Conservation (phyloP, 441 rosid genomes). For the Pelargonium australe region DNA sequence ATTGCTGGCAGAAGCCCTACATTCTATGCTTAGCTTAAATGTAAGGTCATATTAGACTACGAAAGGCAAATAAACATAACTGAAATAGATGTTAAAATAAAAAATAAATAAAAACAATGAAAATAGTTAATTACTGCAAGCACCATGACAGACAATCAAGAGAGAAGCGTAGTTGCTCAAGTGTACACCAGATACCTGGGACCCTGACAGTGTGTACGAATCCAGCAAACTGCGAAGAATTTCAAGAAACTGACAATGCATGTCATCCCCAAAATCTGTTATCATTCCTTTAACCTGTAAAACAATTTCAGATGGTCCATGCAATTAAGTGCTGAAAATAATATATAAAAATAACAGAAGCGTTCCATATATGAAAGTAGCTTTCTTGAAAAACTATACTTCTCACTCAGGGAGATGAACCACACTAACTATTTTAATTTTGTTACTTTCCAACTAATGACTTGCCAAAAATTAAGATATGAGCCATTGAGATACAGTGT, state of each 20-base stretch:
- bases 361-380: background rate
- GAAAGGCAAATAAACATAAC: too few relatives aligned
- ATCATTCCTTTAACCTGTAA: slow-evolving; percentile 91
- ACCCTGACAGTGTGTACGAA: slow-evolving; percentile 71
- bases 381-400: too few relatives aligned
- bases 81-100: background rate
- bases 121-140: background rate
- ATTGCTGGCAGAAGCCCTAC: background rate
- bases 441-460: background rate
- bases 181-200: slow-evolving; percentile 49
- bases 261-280: slow-evolving; percentile 90
- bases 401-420: too few relatives aligned
- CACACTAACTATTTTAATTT: too few relatives aligned
- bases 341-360: slow-evolving; percentile 9
- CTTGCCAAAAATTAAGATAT: background rate
- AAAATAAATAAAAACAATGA: background rate
- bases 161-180: slow-evolving; percentile 14
- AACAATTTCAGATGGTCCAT: slow-evolving; percentile 16
- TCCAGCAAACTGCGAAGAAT: slow-evolving; percentile 96
- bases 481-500: background rate
- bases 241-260: slow-evolving; percentile 98
- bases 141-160: slow-evolving; percentile 10
- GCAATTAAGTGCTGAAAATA: background rate
- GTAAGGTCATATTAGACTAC: background rate
- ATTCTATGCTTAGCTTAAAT: background rate